Percentiles rank a stretch among this genome's conserved stretches.
Evolutionary conservation across 2,329 filamentous ascomycete species (phyloP).

Genomic region (Aspergillus sp.): DNA sequence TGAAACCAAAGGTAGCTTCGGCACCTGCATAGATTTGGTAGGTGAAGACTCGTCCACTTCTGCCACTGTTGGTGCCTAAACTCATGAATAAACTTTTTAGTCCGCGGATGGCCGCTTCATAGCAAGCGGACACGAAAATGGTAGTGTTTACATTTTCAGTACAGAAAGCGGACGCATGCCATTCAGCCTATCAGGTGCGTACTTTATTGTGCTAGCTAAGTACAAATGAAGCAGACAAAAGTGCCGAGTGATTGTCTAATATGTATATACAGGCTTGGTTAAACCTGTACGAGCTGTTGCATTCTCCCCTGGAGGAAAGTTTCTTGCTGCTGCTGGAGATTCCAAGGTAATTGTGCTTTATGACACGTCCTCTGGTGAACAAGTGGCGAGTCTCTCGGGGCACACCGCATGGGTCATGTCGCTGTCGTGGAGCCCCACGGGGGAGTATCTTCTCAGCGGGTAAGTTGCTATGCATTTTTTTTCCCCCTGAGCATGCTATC

Average conservation of each 20-base stretch:
- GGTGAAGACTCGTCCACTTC: conserved; percentile 17
- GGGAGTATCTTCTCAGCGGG: conserved; percentile 87
- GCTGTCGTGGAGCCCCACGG: conserved; percentile 89
- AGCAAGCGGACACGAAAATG: conserved; percentile 90
- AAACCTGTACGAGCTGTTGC: conserved; percentile 82
- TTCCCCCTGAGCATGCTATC: neutral
- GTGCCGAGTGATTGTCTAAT: neutral
- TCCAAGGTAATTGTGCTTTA: conserved; percentile 87
- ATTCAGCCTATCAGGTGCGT: conserved; percentile 77
- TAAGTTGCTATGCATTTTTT: conserved; percentile 39
- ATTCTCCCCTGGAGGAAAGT: conserved; percentile 82
- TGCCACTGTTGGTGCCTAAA: neutral
- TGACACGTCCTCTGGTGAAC: conserved; percentile 88
- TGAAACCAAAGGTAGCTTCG: conserved; percentile 91
- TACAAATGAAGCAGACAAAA: neutral
- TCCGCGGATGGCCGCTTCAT: conserved; percentile 78
- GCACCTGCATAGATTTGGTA: conserved; percentile 80
- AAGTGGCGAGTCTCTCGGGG: conserved; percentile 79
- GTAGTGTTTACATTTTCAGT: conserved; percentile 90
- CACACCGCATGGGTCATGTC: conserved; percentile 87
- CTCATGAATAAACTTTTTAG: conserved; percentile 38
- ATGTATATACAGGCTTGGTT: conserved; percentile 65
- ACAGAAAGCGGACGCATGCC: conserved; percentile 83
- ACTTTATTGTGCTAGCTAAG: neutral
- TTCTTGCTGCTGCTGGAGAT: conserved; percentile 88